Evolutionary conservation across 208 protist species (phyloP), one percentile per base, ranked within the genome.

Genomic region (Wallacemonas collosoma): DNA sequence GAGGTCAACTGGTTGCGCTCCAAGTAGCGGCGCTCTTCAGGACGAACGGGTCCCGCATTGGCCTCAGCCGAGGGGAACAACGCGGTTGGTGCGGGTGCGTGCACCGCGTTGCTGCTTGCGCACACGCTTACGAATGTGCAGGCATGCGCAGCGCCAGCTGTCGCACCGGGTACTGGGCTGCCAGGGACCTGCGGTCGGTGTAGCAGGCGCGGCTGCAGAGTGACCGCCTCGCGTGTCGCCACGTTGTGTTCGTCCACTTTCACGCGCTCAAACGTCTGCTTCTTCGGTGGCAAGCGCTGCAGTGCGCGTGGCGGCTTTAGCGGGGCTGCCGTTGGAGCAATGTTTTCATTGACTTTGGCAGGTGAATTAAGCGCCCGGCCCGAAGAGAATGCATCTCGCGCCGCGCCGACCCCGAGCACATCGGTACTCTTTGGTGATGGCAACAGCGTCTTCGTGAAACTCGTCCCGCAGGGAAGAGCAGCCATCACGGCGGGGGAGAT

Each of bases 1-100:
- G 72, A 40, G 15, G 77, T 38, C 6, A 87, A 53, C 54, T 80
- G 73, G 8, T 68, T 56, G 55, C 80, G 79, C 45, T 84, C 78
- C 1, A 87, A 70, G 40, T 77, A 78, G 53, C 77, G 77, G 38
- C 6, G 11, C 68, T 86, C 81, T 36, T 79, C 77, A 3, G 47
- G 15, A 6, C 71, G 72, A 7, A 87, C 17, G 1, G 75, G 73
- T 3, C 81, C 77, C 1, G 64, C 62, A 5, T 76, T 51, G 8
- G 15, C 3, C 57, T 53, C 58, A n/a, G 26, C 12, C 8, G 57
- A 15, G 44, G 47, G 47, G 53, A 66, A 35, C 26, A 36, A 0
- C 45, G 12, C 45, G 0, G 45, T 14, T 6, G 45, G 8, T 12
- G 45, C 12, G 8, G 45, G 1, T 6, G 45, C 8, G 45, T 26